Base-by-base conservation (phyloP, 169 alveolate species). In the Plasmodium reichenowi region DNA sequence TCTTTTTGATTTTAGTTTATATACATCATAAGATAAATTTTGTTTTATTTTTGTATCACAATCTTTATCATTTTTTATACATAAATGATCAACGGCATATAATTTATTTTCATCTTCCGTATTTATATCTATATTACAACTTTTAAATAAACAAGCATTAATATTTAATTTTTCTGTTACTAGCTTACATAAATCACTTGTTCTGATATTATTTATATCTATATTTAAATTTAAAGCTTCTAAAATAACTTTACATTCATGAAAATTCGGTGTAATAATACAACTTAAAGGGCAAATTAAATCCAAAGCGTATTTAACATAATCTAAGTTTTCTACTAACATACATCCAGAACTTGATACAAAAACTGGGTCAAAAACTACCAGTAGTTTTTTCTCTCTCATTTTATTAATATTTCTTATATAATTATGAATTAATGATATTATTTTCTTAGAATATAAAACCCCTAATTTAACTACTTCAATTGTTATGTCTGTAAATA, bases 351-450 rank as follows among this genome's bases (percentile, higher is more conserved):
- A 59, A 59, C 88, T 74, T 24, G 88, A 74, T 4, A 74, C 88
- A 74, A 74, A 74, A 13, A 74, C 88, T 10, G 88, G 88, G 24
- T 74, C 88, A 48, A 74, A 74, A 56, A 74, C 88, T 74, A 74
- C 74, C 7, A 74, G 29, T 26, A 74, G 32, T 74, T 74, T 74
- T 59, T 59, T 74, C n/a, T 48, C 74, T 38, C 88, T 74, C 74
- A 58, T 74, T 15, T 29, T 74, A 48, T 74, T 74, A 26, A 74
- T 59, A 59, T 74, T n/a, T 74, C 24, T 26, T 74, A 74, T 48
- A 17, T 74, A 74, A 22, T 74, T 48, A 74, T 26, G 72, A 59
- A 74, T 59, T 17, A 74, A 59, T 32, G 73, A 74, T 43, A 74
- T 74, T n/a, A 74, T 43, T 59, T 59, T 74, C 50, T 74, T 74